These are phyloP conservation scores for Pestalotiopsis sp. DNA, from an alignment of 2,329 filamentous ascomycete species.

Conservation along the genomic window DNA sequence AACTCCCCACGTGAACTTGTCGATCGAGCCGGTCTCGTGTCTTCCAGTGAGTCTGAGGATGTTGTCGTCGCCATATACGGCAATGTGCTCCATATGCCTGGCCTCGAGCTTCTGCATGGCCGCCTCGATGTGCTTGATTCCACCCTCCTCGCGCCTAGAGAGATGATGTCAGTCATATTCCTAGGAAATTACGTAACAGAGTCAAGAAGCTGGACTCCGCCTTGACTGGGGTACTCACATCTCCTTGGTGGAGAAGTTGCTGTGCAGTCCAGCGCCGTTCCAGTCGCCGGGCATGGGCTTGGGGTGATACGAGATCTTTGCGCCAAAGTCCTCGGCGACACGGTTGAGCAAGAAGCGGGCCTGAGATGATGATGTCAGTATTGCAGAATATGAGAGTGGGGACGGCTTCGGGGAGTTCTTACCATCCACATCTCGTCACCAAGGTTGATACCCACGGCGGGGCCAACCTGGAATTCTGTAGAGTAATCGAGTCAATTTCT, in stretches of 20 bases:
- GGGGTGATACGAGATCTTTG: constrained; percentile 91
- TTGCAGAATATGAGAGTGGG: too few relatives aligned
- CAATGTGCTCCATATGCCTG: constrained; percentile 82
- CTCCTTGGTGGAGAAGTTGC: constrained; percentile 59
- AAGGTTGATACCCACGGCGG: constrained; percentile 84
- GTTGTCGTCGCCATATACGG: constrained; percentile 95
- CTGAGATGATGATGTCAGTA: constrained; percentile 6
- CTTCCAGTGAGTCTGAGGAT: constrained; percentile 88
- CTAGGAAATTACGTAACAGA: too few relatives aligned
- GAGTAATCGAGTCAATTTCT: too few relatives aligned
- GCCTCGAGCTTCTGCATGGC: constrained; percentile 82
- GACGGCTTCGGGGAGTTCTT: too few relatives aligned
- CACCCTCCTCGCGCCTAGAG: constrained; percentile 71
- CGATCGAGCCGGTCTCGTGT: constrained; percentile 93
- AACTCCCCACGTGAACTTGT: constrained; percentile 91
- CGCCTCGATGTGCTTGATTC: constrained; percentile 92
- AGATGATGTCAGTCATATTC: too few relatives aligned
- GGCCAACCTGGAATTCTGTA: constrained; percentile 84
- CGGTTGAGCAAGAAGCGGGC: constrained; percentile 87
- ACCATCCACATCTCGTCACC: constrained; percentile 93
- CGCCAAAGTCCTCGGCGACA: constrained; percentile 94
- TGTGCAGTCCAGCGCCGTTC: constrained; percentile 95
- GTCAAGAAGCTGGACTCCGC: too few relatives aligned
- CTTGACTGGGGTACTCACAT: constrained; percentile 49
- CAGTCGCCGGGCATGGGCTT: constrained; percentile 96